A percentile compares a stretch with the other conserved stretches of the same genome.
Conservation (phyloP, 2,329 filamentous ascomycete species). For the Zymoseptoria tritici region DNA sequence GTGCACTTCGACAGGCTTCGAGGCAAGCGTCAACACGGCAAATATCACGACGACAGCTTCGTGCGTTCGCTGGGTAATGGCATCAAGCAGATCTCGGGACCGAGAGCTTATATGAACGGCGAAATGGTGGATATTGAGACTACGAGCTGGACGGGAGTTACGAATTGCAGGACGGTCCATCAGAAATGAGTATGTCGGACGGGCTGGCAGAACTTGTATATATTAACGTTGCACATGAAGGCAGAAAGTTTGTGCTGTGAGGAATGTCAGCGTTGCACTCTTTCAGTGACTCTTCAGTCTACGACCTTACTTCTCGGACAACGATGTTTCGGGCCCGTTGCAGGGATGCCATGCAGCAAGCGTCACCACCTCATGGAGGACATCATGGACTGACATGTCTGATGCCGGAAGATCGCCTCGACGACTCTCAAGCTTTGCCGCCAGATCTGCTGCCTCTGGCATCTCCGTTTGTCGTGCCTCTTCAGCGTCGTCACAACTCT, state of each 20-base stretch:
- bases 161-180: not conserved
- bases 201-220: not conserved
- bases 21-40: not conserved
- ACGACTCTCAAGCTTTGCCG: not conserved
- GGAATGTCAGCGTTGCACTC: not conserved
- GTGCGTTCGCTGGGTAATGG: constrained; percentile 3
- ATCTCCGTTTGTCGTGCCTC: not conserved
- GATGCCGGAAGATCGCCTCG: too few species aligned
- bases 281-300: too few species aligned
- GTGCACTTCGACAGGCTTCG: constrained; percentile 12
- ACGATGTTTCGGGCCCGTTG: too few species aligned
- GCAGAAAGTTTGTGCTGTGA: not conserved
- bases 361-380: too few species aligned
- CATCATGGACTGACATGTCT: too few species aligned
- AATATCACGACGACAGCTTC: constrained; percentile 5
- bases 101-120: not conserved
- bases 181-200: not conserved
- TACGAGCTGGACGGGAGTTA: not conserved
- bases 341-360: too few species aligned
- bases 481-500: not conserved
- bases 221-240: not conserved
- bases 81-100: not conserved
- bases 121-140: not conserved
- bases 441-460: not conserved
- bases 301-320: too few species aligned